Conservation (phyloP, 2,329 filamentous ascomycete species). For the Exserohilum turcica region DNA sequence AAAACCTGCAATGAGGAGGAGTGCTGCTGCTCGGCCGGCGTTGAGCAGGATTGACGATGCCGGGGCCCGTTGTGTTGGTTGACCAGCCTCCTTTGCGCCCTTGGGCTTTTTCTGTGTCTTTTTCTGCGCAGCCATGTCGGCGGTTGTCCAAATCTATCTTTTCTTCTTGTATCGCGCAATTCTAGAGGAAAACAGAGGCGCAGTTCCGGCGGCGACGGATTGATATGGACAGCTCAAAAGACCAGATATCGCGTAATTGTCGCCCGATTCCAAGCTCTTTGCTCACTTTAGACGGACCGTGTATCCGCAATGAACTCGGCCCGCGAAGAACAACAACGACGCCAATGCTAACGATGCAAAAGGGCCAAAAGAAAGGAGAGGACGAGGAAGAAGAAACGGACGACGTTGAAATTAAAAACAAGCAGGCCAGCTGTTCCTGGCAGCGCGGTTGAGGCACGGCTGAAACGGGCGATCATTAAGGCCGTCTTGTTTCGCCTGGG, state of each 20-base stretch:
- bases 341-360: neutral
- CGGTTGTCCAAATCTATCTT: conserved; percentile 7
- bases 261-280: conserved; percentile 22
- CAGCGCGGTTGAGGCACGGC: conserved; percentile 35
- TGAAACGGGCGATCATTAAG: conserved; percentile 42
- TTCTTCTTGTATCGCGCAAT: neutral
- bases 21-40: conserved; percentile 41
- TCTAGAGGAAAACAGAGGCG: neutral
- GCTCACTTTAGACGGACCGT: conserved; percentile 26
- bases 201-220: neutral
- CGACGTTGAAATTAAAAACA: conserved; percentile 19
- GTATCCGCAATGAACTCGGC: conserved; percentile 28
- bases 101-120: conserved; percentile 45
- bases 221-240: conserved; percentile 10
- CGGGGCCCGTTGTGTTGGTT: conserved; percentile 29
- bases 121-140: conserved; percentile 39
- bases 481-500: conserved; percentile 28
- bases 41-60: conserved; percentile 36
- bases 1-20: conserved; percentile 64
- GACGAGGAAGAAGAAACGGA: conserved; percentile 14
- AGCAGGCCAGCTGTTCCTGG: conserved; percentile 42
- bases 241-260: conserved; percentile 18
- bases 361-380: conserved; percentile 3
- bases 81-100: conserved; percentile 34
- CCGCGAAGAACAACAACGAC: conserved; percentile 22